Percentiles rank a stretch among this genome's conserved stretches.
Conservation (phyloP, 225 moss, liverwort and hornwort species). For the Lunularia cruciata region DNA sequence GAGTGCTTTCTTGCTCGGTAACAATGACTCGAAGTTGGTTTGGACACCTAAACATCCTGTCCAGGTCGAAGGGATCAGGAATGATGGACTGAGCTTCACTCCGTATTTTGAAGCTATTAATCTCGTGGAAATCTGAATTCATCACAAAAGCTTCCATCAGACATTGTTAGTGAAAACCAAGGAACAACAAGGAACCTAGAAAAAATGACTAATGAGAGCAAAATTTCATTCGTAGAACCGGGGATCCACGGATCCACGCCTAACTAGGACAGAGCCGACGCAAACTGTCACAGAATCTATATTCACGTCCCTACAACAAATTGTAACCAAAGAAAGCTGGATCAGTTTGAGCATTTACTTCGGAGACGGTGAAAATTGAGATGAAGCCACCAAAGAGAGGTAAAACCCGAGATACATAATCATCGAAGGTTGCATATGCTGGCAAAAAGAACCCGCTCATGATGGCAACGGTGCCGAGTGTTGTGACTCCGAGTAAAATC, state of each 20-base stretch:
- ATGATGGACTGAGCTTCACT: constrained; percentile 81
- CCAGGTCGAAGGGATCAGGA: constrained; percentile 95
- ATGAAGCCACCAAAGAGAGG: constrained; percentile 80
- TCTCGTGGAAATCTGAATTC: constrained; percentile 70
- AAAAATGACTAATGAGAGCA: too few species aligned
- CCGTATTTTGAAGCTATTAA: constrained; percentile 80
- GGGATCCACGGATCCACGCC: too few species aligned
- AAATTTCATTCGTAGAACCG: too few species aligned
- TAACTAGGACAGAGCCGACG: too few species aligned
- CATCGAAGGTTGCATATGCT: constrained; percentile 71
- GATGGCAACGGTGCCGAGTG: constrained; percentile 75
- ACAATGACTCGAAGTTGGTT: constrained; percentile 87
- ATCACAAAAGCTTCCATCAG: constrained; percentile 7
- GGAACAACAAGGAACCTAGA: background rate
- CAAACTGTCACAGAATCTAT: too few species aligned
- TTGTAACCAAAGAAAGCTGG: too few species aligned
- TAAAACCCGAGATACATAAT: constrained; percentile 74
- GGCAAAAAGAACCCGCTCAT: constrained; percentile 90
- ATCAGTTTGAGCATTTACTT: constrained; percentile 42
- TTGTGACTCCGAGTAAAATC: constrained; percentile 66
- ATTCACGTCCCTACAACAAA: too few species aligned
- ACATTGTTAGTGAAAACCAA: background rate
- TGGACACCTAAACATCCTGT: constrained; percentile 93
- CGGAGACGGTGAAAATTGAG: constrained; percentile 72
- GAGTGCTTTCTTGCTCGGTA: constrained; percentile 81